Percentiles rank a stretch among this genome's conserved stretches.
phyloP scores from a whole-genome alignment of 139 green algal species.

The Pleodorina starrii region DNA sequence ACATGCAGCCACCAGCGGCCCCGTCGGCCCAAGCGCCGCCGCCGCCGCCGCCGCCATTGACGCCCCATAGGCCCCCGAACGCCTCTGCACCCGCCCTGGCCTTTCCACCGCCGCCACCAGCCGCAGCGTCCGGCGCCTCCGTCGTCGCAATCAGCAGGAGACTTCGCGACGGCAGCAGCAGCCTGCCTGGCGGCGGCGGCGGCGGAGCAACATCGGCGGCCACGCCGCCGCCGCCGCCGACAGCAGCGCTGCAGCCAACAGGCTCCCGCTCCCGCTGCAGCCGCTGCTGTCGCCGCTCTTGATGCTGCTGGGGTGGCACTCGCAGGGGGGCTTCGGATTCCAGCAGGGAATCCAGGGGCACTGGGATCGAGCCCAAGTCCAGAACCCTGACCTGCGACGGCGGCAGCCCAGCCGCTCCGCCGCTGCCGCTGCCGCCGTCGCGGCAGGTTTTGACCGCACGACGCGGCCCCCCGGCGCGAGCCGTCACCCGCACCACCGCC shows the following conservation, averaged over 20 bases:
- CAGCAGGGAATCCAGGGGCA: constrained; percentile 5
- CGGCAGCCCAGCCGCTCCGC: not conserved
- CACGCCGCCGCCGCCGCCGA: not conserved
- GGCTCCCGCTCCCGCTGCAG: not conserved
- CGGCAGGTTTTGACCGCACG: not conserved
- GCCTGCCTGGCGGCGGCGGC: not conserved
- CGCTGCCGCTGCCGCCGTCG: not conserved
- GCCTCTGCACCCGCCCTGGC: too few species aligned
- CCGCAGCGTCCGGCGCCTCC: not conserved
- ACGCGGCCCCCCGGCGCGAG: not conserved
- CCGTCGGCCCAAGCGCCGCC: not conserved
- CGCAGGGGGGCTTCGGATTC: not conserved
- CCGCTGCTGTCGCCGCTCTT: not conserved
- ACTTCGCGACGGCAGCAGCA: not conserved
- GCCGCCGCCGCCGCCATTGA: too few species aligned
- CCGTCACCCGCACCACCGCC: not conserved
- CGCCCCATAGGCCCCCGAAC: too few species aligned
- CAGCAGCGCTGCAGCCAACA: too few species aligned
- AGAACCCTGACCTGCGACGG: not conserved
- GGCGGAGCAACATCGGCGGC: not conserved
- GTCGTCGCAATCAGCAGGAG: not conserved
- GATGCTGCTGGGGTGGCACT: not conserved
- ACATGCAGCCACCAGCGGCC: not conserved
- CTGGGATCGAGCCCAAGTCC: not conserved
- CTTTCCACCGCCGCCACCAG: too few species aligned